Percentiles rank a stretch among this genome's conserved stretches.
Conservation (phyloP, 176 grass and related monocot species). For the Raddia guianensis region DNA sequence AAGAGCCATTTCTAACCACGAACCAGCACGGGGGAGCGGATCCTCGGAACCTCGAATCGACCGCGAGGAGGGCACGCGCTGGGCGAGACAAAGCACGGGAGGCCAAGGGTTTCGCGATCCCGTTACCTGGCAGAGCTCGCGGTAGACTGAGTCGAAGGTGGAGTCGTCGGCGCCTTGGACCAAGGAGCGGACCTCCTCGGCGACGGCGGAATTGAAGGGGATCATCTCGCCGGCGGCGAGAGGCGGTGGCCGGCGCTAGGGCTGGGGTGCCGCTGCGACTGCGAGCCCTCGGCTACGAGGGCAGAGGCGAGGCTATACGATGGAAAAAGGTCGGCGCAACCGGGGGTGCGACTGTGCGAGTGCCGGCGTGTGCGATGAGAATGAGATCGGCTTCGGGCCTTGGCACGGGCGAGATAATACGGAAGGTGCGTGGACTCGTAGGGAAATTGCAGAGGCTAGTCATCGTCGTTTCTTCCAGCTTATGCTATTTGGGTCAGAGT, state of each 20-base stretch:
- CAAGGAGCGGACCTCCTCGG: conserved; percentile 67
- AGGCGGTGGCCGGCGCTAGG: conserved; percentile 22
- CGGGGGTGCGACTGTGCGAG: background rate
- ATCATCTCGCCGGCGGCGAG: conserved; percentile 54
- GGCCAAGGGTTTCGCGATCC: background rate
- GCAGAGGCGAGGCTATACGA: conserved; percentile 9
- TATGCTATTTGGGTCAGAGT: too few species aligned
- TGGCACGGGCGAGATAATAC: background rate
- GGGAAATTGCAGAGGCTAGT: background rate
- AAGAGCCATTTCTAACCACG: conserved; percentile 2
- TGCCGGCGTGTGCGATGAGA: too few species aligned
- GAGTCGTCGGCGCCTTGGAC: conserved; percentile 56
- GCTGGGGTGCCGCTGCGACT: conserved; percentile 34
- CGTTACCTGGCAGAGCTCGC: conserved; percentile 61
- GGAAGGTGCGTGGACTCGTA: background rate
- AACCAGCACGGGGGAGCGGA: conserved; percentile 6
- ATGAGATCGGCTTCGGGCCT: too few species aligned
- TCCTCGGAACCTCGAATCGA: conserved; percentile 29
- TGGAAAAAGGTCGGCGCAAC: background rate
- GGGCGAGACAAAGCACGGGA: background rate
- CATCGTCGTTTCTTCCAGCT: too few species aligned
- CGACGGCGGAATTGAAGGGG: conserved; percentile 55
- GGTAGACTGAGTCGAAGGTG: conserved; percentile 48
- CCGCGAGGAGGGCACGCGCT: background rate
- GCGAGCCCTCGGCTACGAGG: conserved; percentile 24